Conservation (phyloP, 2,329 filamentous ascomycete species). For the Cephalotrichum gorgonifer region DNA sequence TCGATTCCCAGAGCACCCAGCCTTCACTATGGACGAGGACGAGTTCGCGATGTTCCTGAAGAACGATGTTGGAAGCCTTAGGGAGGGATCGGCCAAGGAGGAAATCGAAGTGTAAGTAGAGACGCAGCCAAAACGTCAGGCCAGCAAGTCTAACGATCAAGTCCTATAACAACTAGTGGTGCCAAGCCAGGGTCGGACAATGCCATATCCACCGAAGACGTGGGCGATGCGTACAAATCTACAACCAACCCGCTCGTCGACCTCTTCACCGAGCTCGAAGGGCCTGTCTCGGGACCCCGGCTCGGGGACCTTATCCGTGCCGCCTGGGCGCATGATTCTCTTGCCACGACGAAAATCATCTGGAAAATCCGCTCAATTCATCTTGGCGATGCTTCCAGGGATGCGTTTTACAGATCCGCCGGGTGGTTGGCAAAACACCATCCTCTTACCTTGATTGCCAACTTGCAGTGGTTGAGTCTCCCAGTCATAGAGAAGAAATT, state of each 20-base stretch:
- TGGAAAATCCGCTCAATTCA: constrained; percentile 53
- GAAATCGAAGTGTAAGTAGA: background rate
- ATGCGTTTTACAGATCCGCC: constrained; percentile 38
- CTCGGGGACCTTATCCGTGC: constrained; percentile 30
- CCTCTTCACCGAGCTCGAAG: constrained; percentile 41
- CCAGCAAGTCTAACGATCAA: background rate
- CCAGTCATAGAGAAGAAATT: constrained; percentile 45
- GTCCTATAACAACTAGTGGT: background rate
- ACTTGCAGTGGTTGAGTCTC: constrained; percentile 44
- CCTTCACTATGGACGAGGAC: constrained; percentile 18
- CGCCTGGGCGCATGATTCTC: constrained; percentile 38
- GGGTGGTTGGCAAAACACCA: constrained; percentile 47
- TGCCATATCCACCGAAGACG: constrained; percentile 42
- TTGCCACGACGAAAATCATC: constrained; percentile 45
- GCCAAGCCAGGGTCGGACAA: constrained; percentile 12
- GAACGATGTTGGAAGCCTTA: constrained; percentile 12
- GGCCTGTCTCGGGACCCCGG: constrained; percentile 21
- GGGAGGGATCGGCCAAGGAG: background rate
- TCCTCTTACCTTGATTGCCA: constrained; percentile 40
- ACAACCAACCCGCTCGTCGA: constrained; percentile 37
- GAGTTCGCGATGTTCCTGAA: constrained; percentile 23
- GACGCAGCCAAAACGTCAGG: background rate
- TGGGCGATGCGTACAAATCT: constrained; percentile 35
- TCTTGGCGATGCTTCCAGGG: constrained; percentile 40
- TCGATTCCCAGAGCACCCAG: constrained; percentile 23